Percentiles rank a stretch among this genome's conserved stretches.
Evolutionary conservation across 2,329 filamentous ascomycete genomes (phyloP).

Genomic region (Pezizomycotina sp.): DNA sequence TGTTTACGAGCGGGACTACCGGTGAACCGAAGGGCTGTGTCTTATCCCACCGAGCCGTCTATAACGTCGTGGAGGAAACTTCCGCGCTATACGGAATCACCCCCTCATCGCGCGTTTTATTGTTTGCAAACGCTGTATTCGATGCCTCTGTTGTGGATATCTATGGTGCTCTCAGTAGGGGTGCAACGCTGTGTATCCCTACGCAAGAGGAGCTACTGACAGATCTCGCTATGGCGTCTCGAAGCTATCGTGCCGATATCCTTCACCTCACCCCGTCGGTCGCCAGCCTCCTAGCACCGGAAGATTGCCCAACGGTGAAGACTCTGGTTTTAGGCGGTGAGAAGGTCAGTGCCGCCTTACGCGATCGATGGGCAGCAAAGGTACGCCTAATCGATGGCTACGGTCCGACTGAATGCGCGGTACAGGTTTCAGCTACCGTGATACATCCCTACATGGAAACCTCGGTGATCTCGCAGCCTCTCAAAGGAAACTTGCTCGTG

Average conservation of each 20-base stretch:
- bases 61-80: conserved; percentile 44
- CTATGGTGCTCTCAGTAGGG: conserved; percentile 36
- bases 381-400: conserved; percentile 31
- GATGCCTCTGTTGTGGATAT: conserved; percentile 41
- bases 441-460: too few relatives aligned
- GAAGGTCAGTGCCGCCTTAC: conserved; percentile 33
- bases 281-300: conserved; percentile 33
- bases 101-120: conserved; percentile 32
- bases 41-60: conserved; percentile 30
- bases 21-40: conserved; percentile 48
- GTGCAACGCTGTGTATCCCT: conserved; percentile 39
- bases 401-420: conserved; percentile 32
- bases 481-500: too few relatives aligned
- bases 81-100: conserved; percentile 34
- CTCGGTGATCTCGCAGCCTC: too few relatives aligned
- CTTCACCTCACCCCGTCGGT: conserved; percentile 39
- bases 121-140: conserved; percentile 39
- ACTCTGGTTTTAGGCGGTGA: conserved; percentile 38
- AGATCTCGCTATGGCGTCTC: conserved; percentile 34
- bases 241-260: too few relatives aligned
- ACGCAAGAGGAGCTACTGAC: conserved; percentile 40
- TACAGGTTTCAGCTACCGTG: too few relatives aligned
- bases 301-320: conserved; percentile 34
- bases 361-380: conserved; percentile 27
- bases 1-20: conserved; percentile 50